Evolutionary conservation across 345 rosid species (phyloP).

Genomic region (Eucalyptus viminalis): DNA sequence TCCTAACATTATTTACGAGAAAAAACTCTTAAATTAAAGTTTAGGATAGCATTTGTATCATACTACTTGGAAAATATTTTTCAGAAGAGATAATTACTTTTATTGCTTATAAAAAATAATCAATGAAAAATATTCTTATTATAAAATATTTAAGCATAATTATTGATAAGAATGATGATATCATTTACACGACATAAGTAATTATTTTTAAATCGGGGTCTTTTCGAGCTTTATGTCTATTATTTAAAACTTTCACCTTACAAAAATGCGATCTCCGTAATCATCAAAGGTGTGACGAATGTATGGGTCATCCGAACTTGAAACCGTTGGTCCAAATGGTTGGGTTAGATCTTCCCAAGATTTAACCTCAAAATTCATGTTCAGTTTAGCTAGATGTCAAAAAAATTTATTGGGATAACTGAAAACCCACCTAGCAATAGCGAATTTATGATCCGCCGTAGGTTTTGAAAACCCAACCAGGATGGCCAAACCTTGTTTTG

Average conservation of each 20-base stretch:
- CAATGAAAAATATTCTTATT: not conserved
- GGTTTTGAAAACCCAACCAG: not conserved
- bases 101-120: not conserved
- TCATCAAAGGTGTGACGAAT: not conserved
- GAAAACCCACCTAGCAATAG: not conserved
- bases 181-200: too few relatives aligned
- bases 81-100: not conserved
- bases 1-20: accelerated
- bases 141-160: too few relatives aligned
- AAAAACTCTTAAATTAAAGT: not conserved
- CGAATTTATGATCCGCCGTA: not conserved
- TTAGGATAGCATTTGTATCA: not conserved
- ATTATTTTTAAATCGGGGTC: too few relatives aligned
- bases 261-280: not conserved
- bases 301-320: not conserved
- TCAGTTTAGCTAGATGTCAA: not conserved
- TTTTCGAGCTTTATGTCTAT: not conserved
- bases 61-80: not conserved
- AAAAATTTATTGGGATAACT: not conserved
- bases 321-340: not conserved
- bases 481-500: not conserved
- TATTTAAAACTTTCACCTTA: not conserved
- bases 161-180: too few relatives aligned
- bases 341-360: not conserved
- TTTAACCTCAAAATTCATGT: not conserved